Evolutionary conservation across 108 stramenopile genomes (phyloP).

Genomic region (Aureococcus anophagefferens): DNA sequence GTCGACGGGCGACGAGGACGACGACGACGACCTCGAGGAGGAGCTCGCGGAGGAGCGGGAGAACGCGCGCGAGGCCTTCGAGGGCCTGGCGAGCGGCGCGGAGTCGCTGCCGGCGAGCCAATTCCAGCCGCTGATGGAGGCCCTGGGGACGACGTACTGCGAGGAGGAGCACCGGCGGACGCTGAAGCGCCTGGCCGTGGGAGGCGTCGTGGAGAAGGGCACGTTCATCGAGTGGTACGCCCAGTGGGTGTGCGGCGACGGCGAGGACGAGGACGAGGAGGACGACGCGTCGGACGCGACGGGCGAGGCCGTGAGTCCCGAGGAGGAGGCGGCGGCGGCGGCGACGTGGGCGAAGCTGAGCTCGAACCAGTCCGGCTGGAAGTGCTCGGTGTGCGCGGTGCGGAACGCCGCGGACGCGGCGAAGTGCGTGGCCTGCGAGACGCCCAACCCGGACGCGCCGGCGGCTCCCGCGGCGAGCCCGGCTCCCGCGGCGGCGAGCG

Average conservation of each 20-base stretch:
- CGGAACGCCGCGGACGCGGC: conserved; percentile 40
- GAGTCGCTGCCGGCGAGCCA: conserved; percentile 24
- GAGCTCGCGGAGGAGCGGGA: conserved; percentile 55
- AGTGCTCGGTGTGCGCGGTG: conserved; percentile 67
- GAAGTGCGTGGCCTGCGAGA: conserved; percentile 65
- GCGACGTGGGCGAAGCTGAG: conserved; percentile 16
- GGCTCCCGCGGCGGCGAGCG: too few species aligned
- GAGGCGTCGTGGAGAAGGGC: conserved; percentile 27
- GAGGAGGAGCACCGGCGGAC: conserved; percentile 66
- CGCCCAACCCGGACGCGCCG: not conserved
- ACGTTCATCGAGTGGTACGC: conserved; percentile 70
- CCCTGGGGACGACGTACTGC: conserved; percentile 71
- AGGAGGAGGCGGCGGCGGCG: too few species aligned
- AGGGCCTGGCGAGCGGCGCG: not conserved
- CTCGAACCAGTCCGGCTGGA: conserved; percentile 49
- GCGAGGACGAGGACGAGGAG: conserved; percentile 51
- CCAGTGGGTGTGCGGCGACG: conserved; percentile 73
- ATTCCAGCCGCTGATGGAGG: conserved; percentile 60
- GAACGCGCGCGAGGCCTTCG: not conserved
- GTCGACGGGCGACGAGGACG: conserved; percentile 22
- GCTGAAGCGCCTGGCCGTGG: conserved; percentile 42
- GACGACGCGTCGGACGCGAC: conserved; percentile 4
- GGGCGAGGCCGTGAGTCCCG: conserved; percentile 2
- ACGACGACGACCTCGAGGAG: conserved; percentile 28
- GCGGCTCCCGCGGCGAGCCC: not conserved